phyloP scores from a whole-genome alignment of 257 asterid genomes.

The Orobanche coerulescens region DNA sequence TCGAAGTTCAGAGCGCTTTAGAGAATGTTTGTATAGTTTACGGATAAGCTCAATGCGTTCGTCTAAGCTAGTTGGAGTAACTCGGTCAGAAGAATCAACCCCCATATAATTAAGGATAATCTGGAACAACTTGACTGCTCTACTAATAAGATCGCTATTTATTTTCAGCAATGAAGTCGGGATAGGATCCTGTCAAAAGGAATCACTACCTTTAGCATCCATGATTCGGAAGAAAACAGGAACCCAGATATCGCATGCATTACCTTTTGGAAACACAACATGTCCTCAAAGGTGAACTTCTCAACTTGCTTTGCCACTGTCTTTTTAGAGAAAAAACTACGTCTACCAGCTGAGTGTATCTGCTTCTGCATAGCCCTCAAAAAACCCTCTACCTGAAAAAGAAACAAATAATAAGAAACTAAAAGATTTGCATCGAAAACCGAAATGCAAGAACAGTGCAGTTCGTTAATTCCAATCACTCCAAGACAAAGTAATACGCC shows the following conservation, averaged over 20 bases:
- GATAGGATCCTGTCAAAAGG: conserved; percentile 69
- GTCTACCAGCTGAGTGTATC: conserved; percentile 72
- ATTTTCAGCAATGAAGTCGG: conserved; percentile 84
- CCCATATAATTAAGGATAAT: conserved; percentile 85
- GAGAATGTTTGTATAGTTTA: conserved; percentile 81
- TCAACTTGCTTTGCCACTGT: conserved; percentile 64
- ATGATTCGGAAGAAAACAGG: background rate
- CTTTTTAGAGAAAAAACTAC: conserved; percentile 85
- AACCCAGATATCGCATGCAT: conserved; percentile 16
- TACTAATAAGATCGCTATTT: conserved; percentile 63
- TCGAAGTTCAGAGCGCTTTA: conserved; percentile 92
- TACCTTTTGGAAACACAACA: conserved; percentile 95
- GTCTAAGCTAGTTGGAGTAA: conserved; percentile 48
- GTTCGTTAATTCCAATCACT: background rate
- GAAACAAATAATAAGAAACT: background rate
- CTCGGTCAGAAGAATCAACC: conserved; percentile 70
- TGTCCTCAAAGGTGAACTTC: conserved; percentile 90
- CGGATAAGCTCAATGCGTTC: conserved; percentile 77
- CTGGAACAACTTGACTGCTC: conserved; percentile 89
- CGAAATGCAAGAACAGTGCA: background rate
- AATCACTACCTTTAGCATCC: conserved; percentile 23
- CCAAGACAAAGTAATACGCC: conserved; percentile 8
- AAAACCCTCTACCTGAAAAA: conserved; percentile 74
- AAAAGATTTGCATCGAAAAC: conserved; percentile 5
- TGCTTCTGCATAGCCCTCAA: conserved; percentile 97